Conservation (phyloP, 1,139 yeast genomes). For the Nakaseomyces uthaithaninus region DNA sequence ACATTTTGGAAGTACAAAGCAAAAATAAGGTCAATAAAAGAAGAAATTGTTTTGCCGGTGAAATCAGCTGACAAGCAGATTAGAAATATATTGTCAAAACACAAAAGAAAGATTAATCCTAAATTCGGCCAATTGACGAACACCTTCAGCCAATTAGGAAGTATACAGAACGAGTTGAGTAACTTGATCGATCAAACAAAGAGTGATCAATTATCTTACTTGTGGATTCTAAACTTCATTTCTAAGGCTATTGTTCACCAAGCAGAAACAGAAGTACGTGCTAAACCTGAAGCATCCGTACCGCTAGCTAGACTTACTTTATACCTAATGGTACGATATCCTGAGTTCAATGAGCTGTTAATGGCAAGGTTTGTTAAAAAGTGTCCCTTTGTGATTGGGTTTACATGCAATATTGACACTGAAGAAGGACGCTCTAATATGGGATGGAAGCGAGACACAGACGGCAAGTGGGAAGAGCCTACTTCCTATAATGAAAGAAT, state of each 20-base stretch:
- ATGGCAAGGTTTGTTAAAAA: conserved; percentile 81
- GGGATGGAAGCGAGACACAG: conserved; percentile 75
- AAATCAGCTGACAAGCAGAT: conserved; percentile 38
- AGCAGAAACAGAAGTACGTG: conserved; percentile 87
- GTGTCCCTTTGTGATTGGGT: conserved; percentile 85
- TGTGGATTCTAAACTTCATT: conserved; percentile 71
- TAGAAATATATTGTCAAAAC: conserved; percentile 36
- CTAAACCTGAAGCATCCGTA: conserved; percentile 65
- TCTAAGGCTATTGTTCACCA: conserved; percentile 84
- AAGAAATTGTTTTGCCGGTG: conserved; percentile 45
- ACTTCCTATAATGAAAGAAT: conserved; percentile 74
- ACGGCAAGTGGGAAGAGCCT: conserved; percentile 68
- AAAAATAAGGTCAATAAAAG: conserved; percentile 53
- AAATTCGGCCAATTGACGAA: conserved; percentile 86
- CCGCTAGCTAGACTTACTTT: conserved; percentile 69
- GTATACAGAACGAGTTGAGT: conserved; percentile 45
- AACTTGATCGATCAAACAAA: conserved; percentile 43
- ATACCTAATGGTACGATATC: conserved; percentile 46
- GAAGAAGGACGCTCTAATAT: conserved; percentile 73
- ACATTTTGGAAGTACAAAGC: conserved; percentile 46
- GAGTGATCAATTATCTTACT: conserved; percentile 43
- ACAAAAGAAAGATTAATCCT: conserved; percentile 72
- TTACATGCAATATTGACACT: conserved; percentile 61
- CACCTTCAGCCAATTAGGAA: conserved; percentile 49
- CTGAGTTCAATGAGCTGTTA: conserved; percentile 59